Evolutionary conservation across 352 stramenopile genomes (phyloP), one percentile per base, ranked within the genome.

Genomic region (Peronospora farinosa): DNA sequence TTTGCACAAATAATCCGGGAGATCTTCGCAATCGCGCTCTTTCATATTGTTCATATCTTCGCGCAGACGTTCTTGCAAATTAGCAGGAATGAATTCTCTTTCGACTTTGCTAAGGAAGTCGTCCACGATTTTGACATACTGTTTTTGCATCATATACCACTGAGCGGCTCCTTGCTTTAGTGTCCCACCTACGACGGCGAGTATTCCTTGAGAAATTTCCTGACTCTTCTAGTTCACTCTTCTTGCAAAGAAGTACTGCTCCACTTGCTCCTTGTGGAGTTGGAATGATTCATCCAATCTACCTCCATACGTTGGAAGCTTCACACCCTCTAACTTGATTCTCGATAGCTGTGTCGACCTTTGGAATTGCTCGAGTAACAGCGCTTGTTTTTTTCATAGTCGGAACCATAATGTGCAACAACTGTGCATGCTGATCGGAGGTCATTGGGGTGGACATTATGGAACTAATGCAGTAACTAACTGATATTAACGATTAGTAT

Each of bases 181-280:
- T 46, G 36, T 47, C 10, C 51, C 42, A 2, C 35, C 42, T 12
- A 44, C 32, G 12, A 43, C 19, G 25, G n/a, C 31, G 15, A 17
- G n/a, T 44, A 32, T 30, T 31, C 19, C n/a, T 13, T 30, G 38
- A 13, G 31, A 44, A 31, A 56, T 7, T 10, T 23, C 25, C 47
- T 21, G 48, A 46, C 12, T 42, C 35, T 51, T 57, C 27, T 36
- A 46, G 25, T 45, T 16, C 23, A 57, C 37, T 23, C 35, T 35
- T 40, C 43, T 57, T 36, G 50, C 50, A 33, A 51, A 51, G 38
- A 51, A 39, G 25, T 57, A 57, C 7, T 57, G 49, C 33, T 33
- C 28, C 40, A 54, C 42, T 54, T 51, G 53, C 11, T 41, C 27
- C 33, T 51, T 40, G 30, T 39, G 31, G 38, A 43, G 38, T 15